phyloP scores from a whole-genome alignment of 2,329 filamentous ascomycete species.

The Dryadomyces sulphureus region DNA sequence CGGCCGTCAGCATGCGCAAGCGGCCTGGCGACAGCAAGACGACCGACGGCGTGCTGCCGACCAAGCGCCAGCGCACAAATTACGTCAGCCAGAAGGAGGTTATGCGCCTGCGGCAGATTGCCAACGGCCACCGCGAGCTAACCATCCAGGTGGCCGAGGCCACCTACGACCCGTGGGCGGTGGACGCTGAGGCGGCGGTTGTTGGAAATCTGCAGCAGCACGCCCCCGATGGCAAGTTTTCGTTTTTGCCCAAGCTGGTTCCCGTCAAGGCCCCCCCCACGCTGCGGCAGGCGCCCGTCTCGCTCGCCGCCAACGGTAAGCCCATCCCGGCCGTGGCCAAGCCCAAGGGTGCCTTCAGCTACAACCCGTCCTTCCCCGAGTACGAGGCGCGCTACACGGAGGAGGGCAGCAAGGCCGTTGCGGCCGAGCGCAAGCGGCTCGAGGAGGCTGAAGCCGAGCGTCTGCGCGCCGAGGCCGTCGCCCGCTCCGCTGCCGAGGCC shows the following conservation, averaged over 20 bases:
- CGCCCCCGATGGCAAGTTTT: conserved; percentile 34
- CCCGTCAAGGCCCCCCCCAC: conserved; percentile 60
- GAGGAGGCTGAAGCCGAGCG: conserved; percentile 51
- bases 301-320: conserved; percentile 72
- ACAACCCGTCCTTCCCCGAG: conserved; percentile 79
- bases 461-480: conserved; percentile 51
- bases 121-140: conserved; percentile 52
- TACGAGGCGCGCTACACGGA: conserved; percentile 63
- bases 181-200: conserved; percentile 15
- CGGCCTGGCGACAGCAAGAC: conserved; percentile 49
- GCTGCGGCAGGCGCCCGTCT: conserved; percentile 61
- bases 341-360: conserved; percentile 73
- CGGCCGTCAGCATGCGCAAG: conserved; percentile 67
- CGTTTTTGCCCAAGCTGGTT: conserved; percentile 52
- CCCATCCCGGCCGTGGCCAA: conserved; percentile 61
- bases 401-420: conserved; percentile 67
- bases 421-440: conserved; percentile 61
- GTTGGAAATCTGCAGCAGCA: no score
- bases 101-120: conserved; percentile 60
- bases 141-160: conserved; percentile 43
- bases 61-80: conserved; percentile 62
- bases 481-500: conserved; percentile 55
- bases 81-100: conserved; percentile 81
- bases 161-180: conserved; percentile 66
- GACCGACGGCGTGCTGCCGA: conserved; percentile 55